Evolutionary conservation across 495 filamentous ascomycete species (phyloP), one percentile per base, ranked within the genome.

Genomic region (Baudoinia panamericana): DNA sequence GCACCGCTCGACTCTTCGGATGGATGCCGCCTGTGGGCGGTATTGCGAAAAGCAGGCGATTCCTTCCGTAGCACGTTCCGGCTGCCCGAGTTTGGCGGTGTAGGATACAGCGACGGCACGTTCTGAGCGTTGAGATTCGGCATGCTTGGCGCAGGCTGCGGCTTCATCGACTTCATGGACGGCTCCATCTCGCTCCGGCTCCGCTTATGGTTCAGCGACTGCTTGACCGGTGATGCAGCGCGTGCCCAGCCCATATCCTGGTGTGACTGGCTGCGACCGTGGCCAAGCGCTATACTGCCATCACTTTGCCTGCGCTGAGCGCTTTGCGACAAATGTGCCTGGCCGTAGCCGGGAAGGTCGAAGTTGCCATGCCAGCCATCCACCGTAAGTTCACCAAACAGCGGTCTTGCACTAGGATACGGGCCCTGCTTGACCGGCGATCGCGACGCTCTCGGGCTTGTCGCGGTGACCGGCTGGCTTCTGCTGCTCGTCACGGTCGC

Each of bases 11-110:
- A 69, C 48, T 61, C 64, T 39, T 62, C 52, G 40, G 61, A 66
- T 13, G 60, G 51, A 27, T 69, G 64, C 50, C 63, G 63, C 36
- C 65, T 66, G 39, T 65, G 69, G 13, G 75, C 50, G 17, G 73
- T 72, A 62, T 76, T 76, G 51, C 70, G 67, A 28, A 73, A 77
- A 44, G 63, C 67, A 49, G 69, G 65, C 57, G 65, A 63, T 39
- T 61, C 66, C 19, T 54, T 58, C 15, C 55, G 54, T 29, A 47
- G 43, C 8, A 43, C 47, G 12, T 40, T 50, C 25, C 49, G 33
- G n/a, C 51, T 44, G 16, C 38, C 51, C 10, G 54, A 50, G 33
- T 51, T 36, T 31, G 48, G 43, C 15, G 45, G 43, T 18, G 41
- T 48, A 2, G 49, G 37, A 31, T 42, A 43, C 18, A 43, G 25